Evolutionary conservation across 768 basidiomycete genomes (phyloP).

Genomic region (Russula dissimulans): DNA sequence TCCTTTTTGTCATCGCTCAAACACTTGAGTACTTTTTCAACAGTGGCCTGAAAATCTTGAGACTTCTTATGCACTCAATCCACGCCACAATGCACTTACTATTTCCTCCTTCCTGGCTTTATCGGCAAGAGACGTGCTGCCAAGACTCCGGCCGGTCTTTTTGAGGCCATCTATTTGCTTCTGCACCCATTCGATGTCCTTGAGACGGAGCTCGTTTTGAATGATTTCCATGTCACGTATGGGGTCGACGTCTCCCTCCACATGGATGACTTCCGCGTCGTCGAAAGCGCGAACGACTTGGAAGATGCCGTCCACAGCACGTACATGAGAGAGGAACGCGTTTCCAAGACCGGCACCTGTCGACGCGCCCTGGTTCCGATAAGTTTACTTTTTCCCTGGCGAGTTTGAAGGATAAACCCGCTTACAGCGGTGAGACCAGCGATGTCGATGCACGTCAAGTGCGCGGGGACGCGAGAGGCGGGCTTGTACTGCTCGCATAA

Average conservation of each 20-base stretch:
- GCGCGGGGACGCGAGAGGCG: constrained; percentile 77
- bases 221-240: constrained; percentile 97
- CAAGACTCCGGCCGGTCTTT: constrained; percentile 62
- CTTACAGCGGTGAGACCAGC: constrained; percentile 90
- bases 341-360: constrained; percentile 98
- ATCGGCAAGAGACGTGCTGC: constrained; percentile 74
- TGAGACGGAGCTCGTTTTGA: constrained; percentile 83
- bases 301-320: constrained; percentile 98
- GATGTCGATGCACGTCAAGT: constrained; percentile 97
- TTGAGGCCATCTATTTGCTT: constrained; percentile 76
- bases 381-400: constrained; percentile 5
- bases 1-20: constrained; percentile 79
- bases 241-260: constrained; percentile 96
- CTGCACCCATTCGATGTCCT: constrained; percentile 99
- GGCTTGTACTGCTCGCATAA: constrained; percentile 89
- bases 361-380: constrained; percentile 65
- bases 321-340: constrained; percentile 93
- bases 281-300: constrained; percentile 97
- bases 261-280: constrained; percentile 98
- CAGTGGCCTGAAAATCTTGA: constrained; percentile 46
- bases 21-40: constrained; percentile 77
- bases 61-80: background rate
- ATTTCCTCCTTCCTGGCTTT: constrained; percentile 96
- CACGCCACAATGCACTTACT: constrained; percentile 35
- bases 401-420: constrained; percentile 11